Percentiles rank a stretch among this genome's conserved stretches.
These are phyloP conservation scores for Cordyceps javanica DNA, from an alignment of 2,329 filamentous ascomycete species.

Conservation along the genomic window DNA sequence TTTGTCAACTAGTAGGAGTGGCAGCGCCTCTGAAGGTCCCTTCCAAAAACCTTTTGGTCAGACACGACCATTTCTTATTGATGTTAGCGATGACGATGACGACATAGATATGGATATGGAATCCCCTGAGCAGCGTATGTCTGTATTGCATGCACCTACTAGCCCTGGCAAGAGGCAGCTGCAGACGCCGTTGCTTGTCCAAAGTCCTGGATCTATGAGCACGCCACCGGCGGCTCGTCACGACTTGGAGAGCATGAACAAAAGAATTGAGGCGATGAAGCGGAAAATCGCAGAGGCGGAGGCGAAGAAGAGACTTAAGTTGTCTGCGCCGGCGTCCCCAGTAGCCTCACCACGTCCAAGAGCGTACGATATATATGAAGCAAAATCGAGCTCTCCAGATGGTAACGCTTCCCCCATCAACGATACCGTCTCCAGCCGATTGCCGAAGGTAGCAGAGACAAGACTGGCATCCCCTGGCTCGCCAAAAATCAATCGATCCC, in stretches of 20 bases:
- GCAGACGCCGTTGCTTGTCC: constrained; percentile 35
- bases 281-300: constrained; percentile 53
- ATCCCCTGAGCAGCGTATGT: constrained; percentile 40
- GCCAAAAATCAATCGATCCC: constrained; percentile 18
- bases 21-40: constrained; percentile 44
- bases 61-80: constrained; percentile 65
- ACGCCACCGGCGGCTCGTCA: constrained; percentile 34
- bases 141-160: constrained; percentile 25
- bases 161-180: constrained; percentile 28
- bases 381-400: constrained; percentile 6
- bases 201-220: constrained; percentile 32
- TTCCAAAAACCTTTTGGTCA: constrained; percentile 59
- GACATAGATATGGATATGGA: constrained; percentile 64
- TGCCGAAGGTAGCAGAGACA: constrained; percentile 1
- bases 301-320: constrained; percentile 44
- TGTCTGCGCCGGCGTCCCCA: constrained; percentile 26
- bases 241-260: constrained; percentile 46
- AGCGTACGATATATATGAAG: constrained; percentile 8
- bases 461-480: constrained; percentile 19
- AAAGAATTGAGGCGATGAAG: constrained; percentile 56
- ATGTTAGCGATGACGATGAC: constrained; percentile 70
- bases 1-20: not conserved
- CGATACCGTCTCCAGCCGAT: not conserved
- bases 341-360: constrained; percentile 18
- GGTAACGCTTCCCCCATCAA: not conserved